Evolutionary conservation across 2,329 filamentous ascomycete species (phyloP), one percentile per base, ranked within the genome.

Genomic region (Ophiostoma tasmaniense): DNA sequence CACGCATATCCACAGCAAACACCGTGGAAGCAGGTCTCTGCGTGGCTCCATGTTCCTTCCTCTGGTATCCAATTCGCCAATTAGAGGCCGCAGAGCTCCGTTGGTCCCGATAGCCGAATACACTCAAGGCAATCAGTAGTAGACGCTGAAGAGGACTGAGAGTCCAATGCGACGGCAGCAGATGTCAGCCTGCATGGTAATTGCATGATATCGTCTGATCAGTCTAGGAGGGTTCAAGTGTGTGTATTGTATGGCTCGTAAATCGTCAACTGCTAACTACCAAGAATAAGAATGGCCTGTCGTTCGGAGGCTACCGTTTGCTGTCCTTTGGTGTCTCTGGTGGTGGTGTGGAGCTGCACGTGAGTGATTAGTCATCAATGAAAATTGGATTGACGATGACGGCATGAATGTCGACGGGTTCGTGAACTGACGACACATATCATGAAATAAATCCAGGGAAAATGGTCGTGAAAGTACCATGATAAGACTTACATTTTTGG

Each of bases 41-140:
- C 42, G 39, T 20, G 64, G 30, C 22, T 25, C 14, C 13, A 14
- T 11, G 68, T 14, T 22, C 30, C 25, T 61, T 13, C 50, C 25
- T 45, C 22, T 65, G 13, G 22, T 13, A n/a, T 22, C 50, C 30
- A 59, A 72, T 72, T 71, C 68, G 55, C 71, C 71, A 72, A 71
- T 70, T 70, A 72, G 68, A 69, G 64, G 22, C 37, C 42, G 33
- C 37, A 25, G 37, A 71, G 64, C 67, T 35, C 64, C 66, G 66
- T 39, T 66, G 39, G 68, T 68, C 59, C 68, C 70, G 68, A 67
- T 66, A 62, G 55, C 65, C 67, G 64, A 67, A 22, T 35, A 59
- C 33, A 33, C 39, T 52, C n/a, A 14, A 61, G 13, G 10, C 20
- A n/a, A 17, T 2, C 1, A 33, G 33, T 5, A 33, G 3, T 33